Evolutionary conservation across 2,329 filamentous ascomycete species (phyloP).

Genomic region (Fusarium subtropicale): DNA sequence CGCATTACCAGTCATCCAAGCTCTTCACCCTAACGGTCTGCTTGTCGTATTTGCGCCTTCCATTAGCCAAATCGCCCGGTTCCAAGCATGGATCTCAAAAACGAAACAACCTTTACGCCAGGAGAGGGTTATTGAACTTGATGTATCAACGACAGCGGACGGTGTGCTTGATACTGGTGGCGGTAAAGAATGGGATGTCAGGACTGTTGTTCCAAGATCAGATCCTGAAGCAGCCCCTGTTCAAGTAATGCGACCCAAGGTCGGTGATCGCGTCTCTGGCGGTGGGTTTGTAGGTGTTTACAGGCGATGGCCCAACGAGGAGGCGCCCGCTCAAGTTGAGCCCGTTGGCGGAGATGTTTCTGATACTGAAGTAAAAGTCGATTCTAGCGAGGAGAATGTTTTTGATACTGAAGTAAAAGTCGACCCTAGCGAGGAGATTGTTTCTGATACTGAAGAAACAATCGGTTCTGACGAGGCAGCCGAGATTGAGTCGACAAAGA

Average conservation of each 20-base stretch:
- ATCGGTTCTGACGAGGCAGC: background rate
- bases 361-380: conserved; percentile 7
- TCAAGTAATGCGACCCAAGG: conserved; percentile 57
- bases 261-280: conserved; percentile 55
- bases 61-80: conserved; percentile 80
- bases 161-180: conserved; percentile 61
- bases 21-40: conserved; percentile 72
- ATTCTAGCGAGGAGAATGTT: background rate
- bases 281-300: conserved; percentile 57
- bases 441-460: conserved; percentile 12
- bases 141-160: conserved; percentile 53
- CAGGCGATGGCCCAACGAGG: conserved; percentile 48
- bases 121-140: conserved; percentile 71
- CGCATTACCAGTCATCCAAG: conserved; percentile 61
- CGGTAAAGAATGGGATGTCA: conserved; percentile 73
- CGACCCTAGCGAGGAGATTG: background rate
- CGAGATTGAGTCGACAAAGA: background rate
- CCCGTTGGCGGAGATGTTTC: conserved; percentile 13
- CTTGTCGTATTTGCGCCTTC: conserved; percentile 80
- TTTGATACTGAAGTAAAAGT: conserved; percentile 12
- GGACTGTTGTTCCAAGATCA: conserved; percentile 55
- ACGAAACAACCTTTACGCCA: conserved; percentile 65
- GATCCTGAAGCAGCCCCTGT: conserved; percentile 45
- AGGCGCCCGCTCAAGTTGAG: conserved; percentile 16
- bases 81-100: conserved; percentile 60